A percentile compares a stretch with the other conserved stretches of the same genome.
These are phyloP conservation scores for Lablab purpureus DNA, from an alignment of 306 rosid genomes.

Conservation along the genomic window DNA sequence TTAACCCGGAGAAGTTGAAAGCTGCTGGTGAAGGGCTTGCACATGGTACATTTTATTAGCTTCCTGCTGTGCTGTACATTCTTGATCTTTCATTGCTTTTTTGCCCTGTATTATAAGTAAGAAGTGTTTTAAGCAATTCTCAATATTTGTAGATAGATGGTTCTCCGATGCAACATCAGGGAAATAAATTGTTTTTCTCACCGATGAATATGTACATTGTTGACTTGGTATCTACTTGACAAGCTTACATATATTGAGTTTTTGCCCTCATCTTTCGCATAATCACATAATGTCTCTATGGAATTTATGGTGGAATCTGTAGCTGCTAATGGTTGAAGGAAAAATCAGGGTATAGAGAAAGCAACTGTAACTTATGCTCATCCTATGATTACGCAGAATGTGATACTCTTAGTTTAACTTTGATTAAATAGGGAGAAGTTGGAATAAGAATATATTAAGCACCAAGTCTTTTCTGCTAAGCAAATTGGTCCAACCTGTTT, in stretches of 20 bases:
- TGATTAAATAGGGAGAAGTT: conserved; percentile 12
- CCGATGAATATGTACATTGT: not conserved
- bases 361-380: not conserved
- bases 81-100: conserved; percentile 15
- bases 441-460: not conserved
- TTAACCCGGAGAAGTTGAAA: conserved; percentile 81
- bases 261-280: conserved; percentile 2
- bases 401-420: not conserved
- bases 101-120: not conserved
- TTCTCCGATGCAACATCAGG: conserved; percentile 30
- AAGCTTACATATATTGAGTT: not conserved
- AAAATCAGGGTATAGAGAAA: not conserved
- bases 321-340: conserved; percentile 5
- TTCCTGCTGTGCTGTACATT: not conserved
- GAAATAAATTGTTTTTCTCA: conserved; percentile 5
- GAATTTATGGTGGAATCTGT: conserved; percentile 26
- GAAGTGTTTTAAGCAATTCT: conserved; percentile 3
- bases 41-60: conserved; percentile 53
- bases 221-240: not conserved
- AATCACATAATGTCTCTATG: not conserved
- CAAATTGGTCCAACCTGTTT: conserved; percentile 21
- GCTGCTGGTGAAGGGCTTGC: conserved; percentile 92
- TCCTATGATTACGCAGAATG: conserved; percentile 5
- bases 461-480: not conserved
- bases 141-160: not conserved